These are phyloP conservation scores for Meripilus lineatus DNA, from an alignment of 1,284 basidiomycete species.

Conservation along the genomic window DNA sequence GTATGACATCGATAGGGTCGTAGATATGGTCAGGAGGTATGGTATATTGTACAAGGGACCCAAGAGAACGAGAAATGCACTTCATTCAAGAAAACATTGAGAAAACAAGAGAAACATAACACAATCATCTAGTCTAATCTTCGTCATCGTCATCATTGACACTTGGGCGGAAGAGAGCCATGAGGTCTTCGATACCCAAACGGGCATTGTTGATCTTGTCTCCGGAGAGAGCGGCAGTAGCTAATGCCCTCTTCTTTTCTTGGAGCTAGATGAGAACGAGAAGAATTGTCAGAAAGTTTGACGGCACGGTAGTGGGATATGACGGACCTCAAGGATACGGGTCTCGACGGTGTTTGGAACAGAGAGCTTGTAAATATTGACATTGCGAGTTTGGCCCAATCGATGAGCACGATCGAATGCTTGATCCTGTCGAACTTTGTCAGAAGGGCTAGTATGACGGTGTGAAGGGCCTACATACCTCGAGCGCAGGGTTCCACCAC, in stretches of 20 bases:
- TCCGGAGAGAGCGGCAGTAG: conserved; percentile 83
- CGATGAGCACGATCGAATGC: conserved; percentile 19
- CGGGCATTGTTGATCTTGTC: conserved; percentile 83
- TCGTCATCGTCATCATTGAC: conserved; percentile 50
- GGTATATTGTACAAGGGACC: too few species aligned
- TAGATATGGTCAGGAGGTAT: too few species aligned
- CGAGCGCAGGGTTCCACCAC: conserved; percentile 94
- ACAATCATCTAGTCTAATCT: not conserved
- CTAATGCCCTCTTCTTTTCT: conserved; percentile 82
- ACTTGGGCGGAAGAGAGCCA: conserved; percentile 66
- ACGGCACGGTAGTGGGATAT: not conserved
- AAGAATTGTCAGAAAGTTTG: not conserved
- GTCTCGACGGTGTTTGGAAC: conserved; percentile 89
- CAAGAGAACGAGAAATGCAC: too few species aligned
- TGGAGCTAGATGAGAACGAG: conserved; percentile 52
- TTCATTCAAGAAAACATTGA: too few species aligned
- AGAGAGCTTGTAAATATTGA: conserved; percentile 92
- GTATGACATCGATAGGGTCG: too few species aligned
- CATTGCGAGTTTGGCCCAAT: conserved; percentile 76
- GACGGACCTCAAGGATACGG: conserved; percentile 66
- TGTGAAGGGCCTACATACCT: conserved; percentile 45
- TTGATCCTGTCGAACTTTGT: conserved; percentile 54
- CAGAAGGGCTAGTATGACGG: conserved; percentile 2
- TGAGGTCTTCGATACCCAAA: conserved; percentile 80
- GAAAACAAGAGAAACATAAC: too few species aligned